These are phyloP conservation scores for Mycena alexandri DNA, from an alignment of 768 basidiomycete species.

Conservation along the genomic window DNA sequence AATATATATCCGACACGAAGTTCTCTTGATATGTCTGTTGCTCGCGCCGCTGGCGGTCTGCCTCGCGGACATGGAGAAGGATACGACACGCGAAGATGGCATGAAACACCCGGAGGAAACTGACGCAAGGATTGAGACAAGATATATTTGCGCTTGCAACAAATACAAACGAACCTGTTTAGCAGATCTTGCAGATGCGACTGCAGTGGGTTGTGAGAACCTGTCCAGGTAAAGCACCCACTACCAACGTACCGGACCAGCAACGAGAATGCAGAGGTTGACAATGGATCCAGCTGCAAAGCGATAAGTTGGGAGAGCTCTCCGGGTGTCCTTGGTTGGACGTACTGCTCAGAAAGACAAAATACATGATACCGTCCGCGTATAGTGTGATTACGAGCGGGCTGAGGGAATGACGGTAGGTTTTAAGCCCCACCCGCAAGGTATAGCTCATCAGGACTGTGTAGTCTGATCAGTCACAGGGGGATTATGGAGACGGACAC, in stretches of 20 bases:
- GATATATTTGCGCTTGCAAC: neutral
- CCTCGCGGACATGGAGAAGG: constrained; percentile 23
- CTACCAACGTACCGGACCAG: neutral
- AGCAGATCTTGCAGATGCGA: constrained; percentile 9
- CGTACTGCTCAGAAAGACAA: constrained; percentile 21
- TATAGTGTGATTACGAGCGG: constrained; percentile 27
- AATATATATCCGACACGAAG: too few relatives aligned
- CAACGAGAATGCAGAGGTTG: constrained; percentile 17
- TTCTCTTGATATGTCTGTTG: neutral
- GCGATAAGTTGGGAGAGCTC: too few relatives aligned
- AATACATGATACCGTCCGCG: constrained; percentile 29
- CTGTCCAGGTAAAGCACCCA: neutral
- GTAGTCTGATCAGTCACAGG: neutral
- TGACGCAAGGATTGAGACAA: neutral
- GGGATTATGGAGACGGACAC: too few relatives aligned
- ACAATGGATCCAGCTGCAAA: neutral
- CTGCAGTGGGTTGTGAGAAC: neutral
- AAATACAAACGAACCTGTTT: constrained; percentile 4
- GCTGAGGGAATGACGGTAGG: constrained; percentile 19
- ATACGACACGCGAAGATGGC: constrained; percentile 11
- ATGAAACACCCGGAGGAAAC: constrained; percentile 19
- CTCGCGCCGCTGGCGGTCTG: constrained; percentile 12
- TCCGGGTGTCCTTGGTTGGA: neutral
- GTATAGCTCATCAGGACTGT: constrained; percentile 22
- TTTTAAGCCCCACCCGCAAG: constrained; percentile 23